Base-by-base conservation (phyloP, 1,284 basidiomycete species). In the Sparassis latifolia region DNA sequence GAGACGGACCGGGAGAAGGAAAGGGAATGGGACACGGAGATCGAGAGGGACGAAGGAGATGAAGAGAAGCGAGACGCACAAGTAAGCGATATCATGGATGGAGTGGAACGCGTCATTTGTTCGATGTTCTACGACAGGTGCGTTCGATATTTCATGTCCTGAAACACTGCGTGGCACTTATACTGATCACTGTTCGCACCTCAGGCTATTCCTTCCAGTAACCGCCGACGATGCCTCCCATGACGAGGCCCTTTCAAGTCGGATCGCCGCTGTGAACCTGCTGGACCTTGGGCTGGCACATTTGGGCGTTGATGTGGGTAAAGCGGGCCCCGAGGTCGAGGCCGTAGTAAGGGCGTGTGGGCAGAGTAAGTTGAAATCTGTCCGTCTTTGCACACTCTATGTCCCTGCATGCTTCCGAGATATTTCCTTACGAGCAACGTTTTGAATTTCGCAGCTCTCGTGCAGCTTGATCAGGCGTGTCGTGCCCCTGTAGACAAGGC, bases 221-320 rank as follows among this genome's bases (percentile, higher is more conserved):
- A 76, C 75, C 0, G 85, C 89, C 0, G 88, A 92, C 54, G 92
- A 97, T 62, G 74, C 80, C 0, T 84, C 82, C 1, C 92, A 94
- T 61, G 92, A 97, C 61, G 90, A 92, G 60, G 86, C 91, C 0
- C 72, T 98, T 3, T 82, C 92, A 0, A 91, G 85, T 58, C 82
- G 93, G 3, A 86, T 97, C 28, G 90, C 91, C 7, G 94, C 92
- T 0, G 74, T 98, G 42, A 94, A 95, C 60, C 80, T 93, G 73
- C 73, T 97, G 0, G 94, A 97, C 62, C 72, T 98, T 0, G 79
- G 82, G 2, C 72, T 97, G 20, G 84, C 87, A 40, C 92, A 97
- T 66, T 79, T 98, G 1, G 95, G 94, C 4, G 77, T 97, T 3
- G 70, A 89, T 62, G 68, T 85, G 33, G 77, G 75, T n/a, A 67